Percentiles rank a stretch among this genome's conserved stretches.
phyloP scores from a whole-genome alignment of 768 basidiomycete genomes.

The Serendipita vermifera region DNA sequence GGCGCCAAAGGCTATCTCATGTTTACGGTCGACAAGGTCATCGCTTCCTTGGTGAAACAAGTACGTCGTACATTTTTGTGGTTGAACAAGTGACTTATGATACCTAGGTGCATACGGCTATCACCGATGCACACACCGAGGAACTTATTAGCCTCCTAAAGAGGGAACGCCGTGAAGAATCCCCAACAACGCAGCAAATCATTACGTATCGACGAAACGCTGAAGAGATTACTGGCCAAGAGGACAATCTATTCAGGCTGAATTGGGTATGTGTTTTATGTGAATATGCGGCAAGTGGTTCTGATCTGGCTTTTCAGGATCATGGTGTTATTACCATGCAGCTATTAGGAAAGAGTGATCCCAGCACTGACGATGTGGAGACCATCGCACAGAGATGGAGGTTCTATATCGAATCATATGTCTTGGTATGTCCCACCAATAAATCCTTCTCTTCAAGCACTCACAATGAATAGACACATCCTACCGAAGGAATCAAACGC shows the following conservation, averaged over 20 bases:
- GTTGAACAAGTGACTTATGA: background rate
- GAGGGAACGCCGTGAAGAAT: background rate
- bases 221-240: conserved; percentile 57
- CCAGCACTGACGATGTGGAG: conserved; percentile 58
- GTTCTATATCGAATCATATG: conserved; percentile 62
- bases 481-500: conserved; percentile 39
- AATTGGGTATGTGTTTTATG: conserved; percentile 50
- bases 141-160: background rate
- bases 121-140: conserved; percentile 35
- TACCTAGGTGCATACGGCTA: conserved; percentile 46
- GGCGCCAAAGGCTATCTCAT: conserved; percentile 81
- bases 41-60: conserved; percentile 84
- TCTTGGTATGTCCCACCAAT: conserved; percentile 34
- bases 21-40: conserved; percentile 89
- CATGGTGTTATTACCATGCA: conserved; percentile 44
- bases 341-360: conserved; percentile 67
- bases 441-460: background rate
- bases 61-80: conserved; percentile 29
- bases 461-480: conserved; percentile 33
- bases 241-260: conserved; percentile 66
- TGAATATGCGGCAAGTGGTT: background rate
- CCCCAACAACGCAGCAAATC: conserved; percentile 39
- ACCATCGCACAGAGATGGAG: conserved; percentile 69
- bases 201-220: conserved; percentile 52
- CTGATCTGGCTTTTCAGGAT: background rate